Conservation (phyloP, 2,329 filamentous ascomycete species). For the Pseudocercospora crystallina region DNA sequence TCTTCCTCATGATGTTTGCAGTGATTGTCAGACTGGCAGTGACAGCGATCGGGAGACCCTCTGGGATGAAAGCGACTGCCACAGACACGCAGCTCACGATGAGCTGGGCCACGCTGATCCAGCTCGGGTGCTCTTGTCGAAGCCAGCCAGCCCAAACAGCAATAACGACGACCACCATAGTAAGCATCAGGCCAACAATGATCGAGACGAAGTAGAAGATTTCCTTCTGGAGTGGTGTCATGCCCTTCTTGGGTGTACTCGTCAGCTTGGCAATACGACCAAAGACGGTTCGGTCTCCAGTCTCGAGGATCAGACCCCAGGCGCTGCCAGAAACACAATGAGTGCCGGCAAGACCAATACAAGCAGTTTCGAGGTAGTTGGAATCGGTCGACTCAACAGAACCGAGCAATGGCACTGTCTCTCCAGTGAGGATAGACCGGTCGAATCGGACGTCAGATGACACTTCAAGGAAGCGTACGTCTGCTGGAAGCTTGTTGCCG, state of each 20-base stretch:
- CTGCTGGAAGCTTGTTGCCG: conserved; percentile 72
- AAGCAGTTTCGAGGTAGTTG: conserved; percentile 75
- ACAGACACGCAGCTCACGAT: conserved; percentile 71
- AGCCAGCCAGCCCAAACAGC: conserved; percentile 64
- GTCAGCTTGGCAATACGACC: conserved; percentile 71
- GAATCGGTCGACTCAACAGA: conserved; percentile 66
- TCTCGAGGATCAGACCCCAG: conserved; percentile 68
- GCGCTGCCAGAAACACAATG: conserved; percentile 71
- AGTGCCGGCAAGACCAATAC: conserved; percentile 76
- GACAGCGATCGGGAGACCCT: conserved; percentile 69
- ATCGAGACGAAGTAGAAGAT: conserved; percentile 70
- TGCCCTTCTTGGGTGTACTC: conserved; percentile 64
- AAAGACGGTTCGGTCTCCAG: conserved; percentile 72
- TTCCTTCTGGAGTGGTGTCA: conserved; percentile 71
- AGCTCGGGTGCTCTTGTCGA: conserved; percentile 63
- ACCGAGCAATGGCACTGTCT: conserved; percentile 61
- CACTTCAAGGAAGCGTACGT: conserved; percentile 67
- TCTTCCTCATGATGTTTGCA: conserved; percentile 73
- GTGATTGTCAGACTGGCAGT: conserved; percentile 70
- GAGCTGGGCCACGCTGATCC: conserved; percentile 69
- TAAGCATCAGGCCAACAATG: conserved; percentile 66
- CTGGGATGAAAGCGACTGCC: conserved; percentile 73
- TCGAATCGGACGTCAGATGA: conserved; percentile 72
- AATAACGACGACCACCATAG: conserved; percentile 62
- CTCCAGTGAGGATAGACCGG: conserved; percentile 69